Evolutionary conservation across 2,329 filamentous ascomycete species (phyloP).

Genomic region (Epichloe aotearoae): DNA sequence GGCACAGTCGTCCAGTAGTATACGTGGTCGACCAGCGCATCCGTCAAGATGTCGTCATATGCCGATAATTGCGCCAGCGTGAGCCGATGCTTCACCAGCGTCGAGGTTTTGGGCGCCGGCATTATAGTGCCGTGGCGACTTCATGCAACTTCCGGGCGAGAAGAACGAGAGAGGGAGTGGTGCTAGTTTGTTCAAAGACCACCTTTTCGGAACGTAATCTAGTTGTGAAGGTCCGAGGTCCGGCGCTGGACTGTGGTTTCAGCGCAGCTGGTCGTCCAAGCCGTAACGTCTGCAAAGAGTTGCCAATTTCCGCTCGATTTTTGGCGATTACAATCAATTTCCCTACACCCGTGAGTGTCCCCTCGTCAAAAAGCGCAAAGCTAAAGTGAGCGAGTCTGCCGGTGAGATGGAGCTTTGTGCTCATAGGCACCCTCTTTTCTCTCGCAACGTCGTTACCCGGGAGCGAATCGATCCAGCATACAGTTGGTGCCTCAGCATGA

Average conservation of each 20-base stretch:
- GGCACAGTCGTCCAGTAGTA: constrained; percentile 96
- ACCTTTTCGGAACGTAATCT: background rate
- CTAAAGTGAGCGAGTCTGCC: background rate
- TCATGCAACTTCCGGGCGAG: background rate
- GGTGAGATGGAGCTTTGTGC: background rate
- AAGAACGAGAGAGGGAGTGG: background rate
- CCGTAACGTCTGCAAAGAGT: background rate
- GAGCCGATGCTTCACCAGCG: constrained; percentile 49
- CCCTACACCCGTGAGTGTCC: background rate
- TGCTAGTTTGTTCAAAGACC: background rate
- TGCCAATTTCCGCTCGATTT: too few species aligned
- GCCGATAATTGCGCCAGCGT: constrained; percentile 78
- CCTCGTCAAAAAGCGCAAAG: background rate
- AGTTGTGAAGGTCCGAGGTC: background rate
- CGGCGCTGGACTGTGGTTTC: background rate
- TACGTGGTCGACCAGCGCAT: constrained; percentile 87
- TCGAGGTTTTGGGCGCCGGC: constrained; percentile 23
- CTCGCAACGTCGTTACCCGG: constrained; percentile 2
- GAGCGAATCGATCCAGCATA: background rate
- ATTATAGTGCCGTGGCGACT: constrained; percentile 11
- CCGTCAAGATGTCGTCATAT: constrained; percentile 92
- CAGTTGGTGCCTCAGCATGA: background rate
- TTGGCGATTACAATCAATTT: background rate
- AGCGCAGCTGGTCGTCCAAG: background rate
- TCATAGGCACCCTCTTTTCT: background rate